A percentile compares a stretch with the other conserved stretches of the same genome.
Evolutionary conservation across 2,329 filamentous ascomycete genomes (phyloP).

Genomic region (Hymenoscyphus repandus): DNA sequence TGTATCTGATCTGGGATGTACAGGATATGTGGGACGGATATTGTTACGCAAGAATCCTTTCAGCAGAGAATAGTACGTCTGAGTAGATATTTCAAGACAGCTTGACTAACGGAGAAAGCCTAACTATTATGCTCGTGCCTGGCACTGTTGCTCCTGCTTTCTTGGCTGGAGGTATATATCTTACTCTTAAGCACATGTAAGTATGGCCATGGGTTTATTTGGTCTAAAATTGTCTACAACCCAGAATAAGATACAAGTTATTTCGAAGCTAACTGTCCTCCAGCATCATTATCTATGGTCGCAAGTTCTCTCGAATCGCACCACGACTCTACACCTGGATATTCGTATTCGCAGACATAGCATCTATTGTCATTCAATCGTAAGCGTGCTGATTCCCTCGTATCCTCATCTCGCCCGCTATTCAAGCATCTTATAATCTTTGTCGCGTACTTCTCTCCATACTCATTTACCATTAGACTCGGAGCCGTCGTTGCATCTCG

Average conservation of each 20-base stretch:
- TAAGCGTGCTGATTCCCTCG: conserved; percentile 23
- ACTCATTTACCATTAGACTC: conserved; percentile 47
- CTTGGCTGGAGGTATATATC: conserved; percentile 55
- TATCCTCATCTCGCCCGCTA: too few relatives aligned
- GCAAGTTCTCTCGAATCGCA: conserved; percentile 44
- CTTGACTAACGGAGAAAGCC: conserved; percentile 2
- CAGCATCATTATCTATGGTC: conserved; percentile 41
- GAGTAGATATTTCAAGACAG: conserved; percentile 27
- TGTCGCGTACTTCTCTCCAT: conserved; percentile 32
- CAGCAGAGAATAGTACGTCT: conserved; percentile 48
- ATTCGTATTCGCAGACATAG: conserved; percentile 53
- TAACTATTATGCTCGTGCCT: conserved; percentile 41
- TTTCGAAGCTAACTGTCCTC: background rate
- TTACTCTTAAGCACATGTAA: conserved; percentile 54
- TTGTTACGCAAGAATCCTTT: conserved; percentile 47
- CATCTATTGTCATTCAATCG: conserved; percentile 38
- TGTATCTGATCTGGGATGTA: background rate
- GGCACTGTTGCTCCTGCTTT: conserved; percentile 39
- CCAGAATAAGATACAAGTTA: background rate
- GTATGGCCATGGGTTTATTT: background rate
- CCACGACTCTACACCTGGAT: conserved; percentile 50
- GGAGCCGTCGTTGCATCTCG: conserved; percentile 50
- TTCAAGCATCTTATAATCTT: too few relatives aligned
- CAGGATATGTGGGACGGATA: conserved; percentile 43
- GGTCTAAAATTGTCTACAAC: background rate